Percentiles rank a stretch among this genome's conserved stretches.
phyloP scores from a whole-genome alignment of 2,329 filamentous ascomycete species.

The Penicillium sp. region DNA sequence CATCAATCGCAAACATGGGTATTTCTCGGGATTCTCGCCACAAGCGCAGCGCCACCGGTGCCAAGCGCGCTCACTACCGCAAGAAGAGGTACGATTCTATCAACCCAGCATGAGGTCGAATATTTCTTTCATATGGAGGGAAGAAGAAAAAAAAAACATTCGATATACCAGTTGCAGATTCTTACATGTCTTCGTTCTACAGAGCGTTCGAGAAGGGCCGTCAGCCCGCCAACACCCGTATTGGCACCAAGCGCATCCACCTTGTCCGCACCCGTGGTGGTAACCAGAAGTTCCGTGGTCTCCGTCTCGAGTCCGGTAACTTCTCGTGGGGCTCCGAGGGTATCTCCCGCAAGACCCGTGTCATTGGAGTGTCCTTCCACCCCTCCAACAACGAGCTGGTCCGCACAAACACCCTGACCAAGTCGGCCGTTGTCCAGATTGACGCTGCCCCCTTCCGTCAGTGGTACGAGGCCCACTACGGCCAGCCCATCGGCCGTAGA shows the following conservation, averaged over 20 bases:
- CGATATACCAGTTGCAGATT: constrained; percentile 41
- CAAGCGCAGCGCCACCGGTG: constrained; percentile 99
- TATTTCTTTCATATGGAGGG: constrained; percentile 1
- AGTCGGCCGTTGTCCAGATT: constrained; percentile 97
- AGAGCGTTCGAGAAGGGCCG: constrained; percentile 99
- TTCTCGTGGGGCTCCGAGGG: constrained; percentile 99
- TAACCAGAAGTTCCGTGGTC: constrained; percentile 99
- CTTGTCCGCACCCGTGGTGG: constrained; percentile 95
- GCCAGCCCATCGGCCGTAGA: constrained; percentile 80
- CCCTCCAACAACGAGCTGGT: constrained; percentile 99
- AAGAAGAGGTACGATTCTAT: constrained; percentile 58
- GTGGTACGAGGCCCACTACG: constrained; percentile 99
- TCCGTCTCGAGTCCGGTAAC: constrained; percentile 98
- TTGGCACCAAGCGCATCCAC: constrained; percentile 94
- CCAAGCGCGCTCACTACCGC: constrained; percentile 92
- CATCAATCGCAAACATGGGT: constrained; percentile 88
- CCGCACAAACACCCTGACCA: constrained; percentile 99
- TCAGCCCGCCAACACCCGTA: constrained; percentile 99
- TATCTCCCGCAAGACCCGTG: constrained; percentile 96
- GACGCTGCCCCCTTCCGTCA: constrained; percentile 98
- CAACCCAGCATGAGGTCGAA: constrained; percentile 47
- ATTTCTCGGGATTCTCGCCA: constrained; percentile 99
- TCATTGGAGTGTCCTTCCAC: constrained; percentile 98
- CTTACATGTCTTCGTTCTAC: constrained; percentile 62
- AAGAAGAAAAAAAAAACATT: not conserved